Conservation (phyloP, 2,329 filamentous ascomycete species). For the Diaporthe amygdali region DNA sequence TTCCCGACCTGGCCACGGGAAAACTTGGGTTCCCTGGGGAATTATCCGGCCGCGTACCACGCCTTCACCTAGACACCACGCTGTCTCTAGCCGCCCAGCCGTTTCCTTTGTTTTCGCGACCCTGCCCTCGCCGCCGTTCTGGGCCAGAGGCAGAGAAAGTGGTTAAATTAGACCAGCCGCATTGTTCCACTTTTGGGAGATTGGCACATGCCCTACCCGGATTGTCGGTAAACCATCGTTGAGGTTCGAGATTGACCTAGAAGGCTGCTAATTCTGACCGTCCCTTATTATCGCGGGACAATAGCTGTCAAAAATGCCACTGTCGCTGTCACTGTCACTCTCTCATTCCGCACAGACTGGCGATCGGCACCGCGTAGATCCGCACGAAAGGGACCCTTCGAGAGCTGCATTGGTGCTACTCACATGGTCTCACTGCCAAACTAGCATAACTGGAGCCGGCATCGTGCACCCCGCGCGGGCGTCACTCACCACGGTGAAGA, state of each 20-base stretch:
- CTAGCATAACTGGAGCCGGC: not conserved
- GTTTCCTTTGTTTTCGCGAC: not conserved
- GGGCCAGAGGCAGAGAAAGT: not conserved
- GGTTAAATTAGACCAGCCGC: not conserved
- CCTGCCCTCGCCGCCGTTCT: not conserved
- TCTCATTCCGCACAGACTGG: conserved; percentile 10
- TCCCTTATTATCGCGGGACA: not conserved
- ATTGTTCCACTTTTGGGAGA: not conserved
- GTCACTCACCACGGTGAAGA: conserved; percentile 14
- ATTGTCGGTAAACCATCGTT: not conserved
- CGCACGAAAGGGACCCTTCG: not conserved
- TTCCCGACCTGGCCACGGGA: not conserved
- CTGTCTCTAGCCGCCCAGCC: not conserved
- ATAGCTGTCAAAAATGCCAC: conserved; percentile 3
- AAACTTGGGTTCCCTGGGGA: not conserved
- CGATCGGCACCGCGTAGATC: conserved; percentile 10
- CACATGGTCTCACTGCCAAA: not conserved
- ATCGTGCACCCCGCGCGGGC: not conserved
- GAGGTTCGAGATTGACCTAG: not conserved
- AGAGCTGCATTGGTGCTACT: not conserved
- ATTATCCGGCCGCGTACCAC: not conserved
- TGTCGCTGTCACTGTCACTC: conserved; percentile 9
- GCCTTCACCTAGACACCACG: not conserved
- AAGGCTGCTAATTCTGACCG: not conserved
- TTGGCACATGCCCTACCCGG: not conserved